Percentiles rank a stretch among this genome's conserved stretches.
Evolutionary conservation across 2,329 filamentous ascomycete species (phyloP).

Genomic region (Didymella pomorum): DNA sequence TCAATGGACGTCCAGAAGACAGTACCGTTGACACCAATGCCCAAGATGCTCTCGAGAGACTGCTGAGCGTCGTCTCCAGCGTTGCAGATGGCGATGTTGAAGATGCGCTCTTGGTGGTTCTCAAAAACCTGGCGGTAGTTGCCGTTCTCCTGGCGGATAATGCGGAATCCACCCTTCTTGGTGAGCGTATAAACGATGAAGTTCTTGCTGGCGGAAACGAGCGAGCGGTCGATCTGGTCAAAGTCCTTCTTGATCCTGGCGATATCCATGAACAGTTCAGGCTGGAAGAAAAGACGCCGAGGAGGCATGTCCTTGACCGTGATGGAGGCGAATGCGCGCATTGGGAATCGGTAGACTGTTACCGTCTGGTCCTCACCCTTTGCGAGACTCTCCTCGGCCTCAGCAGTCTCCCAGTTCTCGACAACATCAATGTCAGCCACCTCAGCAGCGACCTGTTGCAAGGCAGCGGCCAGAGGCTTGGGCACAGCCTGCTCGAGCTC

Average conservation of each 20-base stretch:
- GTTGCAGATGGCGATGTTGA: constrained; percentile 87
- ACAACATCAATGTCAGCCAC: constrained; percentile 66
- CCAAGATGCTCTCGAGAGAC: constrained; percentile 76
- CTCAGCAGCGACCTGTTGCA: constrained; percentile 66
- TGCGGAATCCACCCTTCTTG: constrained; percentile 88
- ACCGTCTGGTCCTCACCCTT: constrained; percentile 75
- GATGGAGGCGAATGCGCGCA: constrained; percentile 95
- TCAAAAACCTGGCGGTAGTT: constrained; percentile 91
- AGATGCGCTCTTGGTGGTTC: constrained; percentile 89
- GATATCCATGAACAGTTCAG: constrained; percentile 88
- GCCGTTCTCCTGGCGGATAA: constrained; percentile 94
- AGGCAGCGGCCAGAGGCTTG: constrained; percentile 62
- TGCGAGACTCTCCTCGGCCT: constrained; percentile 71
- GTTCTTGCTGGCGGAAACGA: constrained; percentile 86
- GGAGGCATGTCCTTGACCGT: constrained; percentile 67
- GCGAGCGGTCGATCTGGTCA: constrained; percentile 92
- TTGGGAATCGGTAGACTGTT: constrained; percentile 92
- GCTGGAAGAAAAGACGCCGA: constrained; percentile 70
- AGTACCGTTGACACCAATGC: constrained; percentile 90
- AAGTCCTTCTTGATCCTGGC: constrained; percentile 96
- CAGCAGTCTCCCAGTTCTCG: constrained; percentile 93
- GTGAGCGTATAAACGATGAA: constrained; percentile 96
- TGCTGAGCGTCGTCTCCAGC: constrained; percentile 60
- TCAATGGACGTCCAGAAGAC: constrained; percentile 90
- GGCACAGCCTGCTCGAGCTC: constrained; percentile 63